Evolutionary conservation across 495 filamentous ascomycete species (phyloP).

Genomic region (Glarea lozoyensis): DNA sequence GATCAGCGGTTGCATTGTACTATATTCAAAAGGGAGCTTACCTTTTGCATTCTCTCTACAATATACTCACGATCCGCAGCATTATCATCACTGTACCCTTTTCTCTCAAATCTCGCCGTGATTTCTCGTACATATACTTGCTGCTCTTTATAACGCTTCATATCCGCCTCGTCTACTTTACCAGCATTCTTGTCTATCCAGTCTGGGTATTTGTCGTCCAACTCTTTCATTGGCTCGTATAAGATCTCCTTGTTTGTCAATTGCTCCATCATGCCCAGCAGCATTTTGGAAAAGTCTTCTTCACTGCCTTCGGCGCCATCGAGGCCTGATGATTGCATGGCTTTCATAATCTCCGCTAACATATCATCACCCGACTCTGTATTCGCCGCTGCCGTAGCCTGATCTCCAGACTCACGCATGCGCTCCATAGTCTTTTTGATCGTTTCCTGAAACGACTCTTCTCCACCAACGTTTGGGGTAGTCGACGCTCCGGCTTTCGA

Average conservation of each 20-base stretch:
- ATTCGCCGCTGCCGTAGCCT: conserved; percentile 68
- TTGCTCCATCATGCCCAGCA: conserved; percentile 97
- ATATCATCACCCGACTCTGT: conserved; percentile 67
- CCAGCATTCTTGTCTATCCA: conserved; percentile 77
- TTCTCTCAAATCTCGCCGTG: conserved; percentile 75
- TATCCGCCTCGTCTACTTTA: conserved; percentile 55
- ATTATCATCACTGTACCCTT: conserved; percentile 71
- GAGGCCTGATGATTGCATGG: conserved; percentile 57
- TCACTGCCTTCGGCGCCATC: conserved; percentile 55
- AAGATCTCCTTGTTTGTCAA: conserved; percentile 96
- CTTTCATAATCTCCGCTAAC: conserved; percentile 76
- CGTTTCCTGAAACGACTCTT: conserved; percentile 77
- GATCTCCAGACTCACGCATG: conserved; percentile 78
- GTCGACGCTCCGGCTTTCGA: conserved; percentile 18
- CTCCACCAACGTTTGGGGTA: conserved; percentile 22
- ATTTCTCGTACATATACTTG: conserved; percentile 77
- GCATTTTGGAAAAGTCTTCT: conserved; percentile 84
- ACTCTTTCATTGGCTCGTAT: conserved; percentile 97
- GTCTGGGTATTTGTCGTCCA: conserved; percentile 78
- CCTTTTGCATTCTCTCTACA: conserved; percentile 95
- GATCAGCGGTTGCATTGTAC: conserved; percentile 11
- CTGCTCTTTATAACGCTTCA: conserved; percentile 74
- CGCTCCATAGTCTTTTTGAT: conserved; percentile 88
- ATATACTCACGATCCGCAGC: conserved; percentile 80
- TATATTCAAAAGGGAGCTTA: conserved; percentile 29